Percentiles rank a stretch among this genome's conserved stretches.
These are phyloP conservation scores for Aspergillus egyptiacus DNA, from an alignment of 495 filamentous ascomycete species.

Conservation along the genomic window DNA sequence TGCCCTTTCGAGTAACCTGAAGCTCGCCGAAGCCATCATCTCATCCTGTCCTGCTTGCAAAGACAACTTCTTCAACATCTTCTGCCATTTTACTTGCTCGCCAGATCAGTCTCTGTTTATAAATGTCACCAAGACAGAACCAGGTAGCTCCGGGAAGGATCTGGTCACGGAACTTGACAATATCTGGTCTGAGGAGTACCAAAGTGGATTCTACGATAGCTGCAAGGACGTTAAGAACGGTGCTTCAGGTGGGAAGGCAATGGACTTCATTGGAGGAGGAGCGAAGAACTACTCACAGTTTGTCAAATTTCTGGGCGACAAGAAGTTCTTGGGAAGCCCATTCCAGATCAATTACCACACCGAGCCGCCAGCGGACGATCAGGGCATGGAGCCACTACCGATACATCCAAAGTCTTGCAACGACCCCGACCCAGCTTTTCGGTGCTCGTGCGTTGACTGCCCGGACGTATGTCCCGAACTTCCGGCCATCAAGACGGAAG, in stretches of 20 bases:
- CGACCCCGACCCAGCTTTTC: conserved; percentile 72
- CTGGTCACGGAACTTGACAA: conserved; percentile 87
- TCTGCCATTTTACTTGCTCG: conserved; percentile 96
- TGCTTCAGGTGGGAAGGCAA: conserved; percentile 82
- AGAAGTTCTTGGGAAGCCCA: conserved; percentile 81
- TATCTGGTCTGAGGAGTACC: conserved; percentile 80
- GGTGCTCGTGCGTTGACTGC: conserved; percentile 92
- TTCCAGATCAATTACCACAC: conserved; percentile 94
- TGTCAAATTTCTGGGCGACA: conserved; percentile 85
- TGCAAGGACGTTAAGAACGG: conserved; percentile 99
- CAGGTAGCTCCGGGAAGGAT: conserved; percentile 57
- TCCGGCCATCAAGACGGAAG: conserved; percentile 58
- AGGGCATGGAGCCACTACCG: conserved; percentile 57
- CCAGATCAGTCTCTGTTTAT: conserved; percentile 93
- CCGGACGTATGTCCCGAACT: conserved; percentile 75
- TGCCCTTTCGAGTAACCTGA: conserved; percentile 69
- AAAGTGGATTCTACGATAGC: conserved; percentile 86
- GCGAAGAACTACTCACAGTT: conserved; percentile 85
- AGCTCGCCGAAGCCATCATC: conserved; percentile 83
- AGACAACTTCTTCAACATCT: conserved; percentile 95
- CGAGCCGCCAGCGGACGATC: conserved; percentile 47
- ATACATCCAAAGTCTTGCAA: conserved; percentile 79
- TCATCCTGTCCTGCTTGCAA: conserved; percentile 91
- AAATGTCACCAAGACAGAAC: conserved; percentile 76
- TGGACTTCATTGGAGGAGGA: conserved; percentile 91